Conservation (phyloP, 1,284 basidiomycete species). For the Agaricales sp. region DNA sequence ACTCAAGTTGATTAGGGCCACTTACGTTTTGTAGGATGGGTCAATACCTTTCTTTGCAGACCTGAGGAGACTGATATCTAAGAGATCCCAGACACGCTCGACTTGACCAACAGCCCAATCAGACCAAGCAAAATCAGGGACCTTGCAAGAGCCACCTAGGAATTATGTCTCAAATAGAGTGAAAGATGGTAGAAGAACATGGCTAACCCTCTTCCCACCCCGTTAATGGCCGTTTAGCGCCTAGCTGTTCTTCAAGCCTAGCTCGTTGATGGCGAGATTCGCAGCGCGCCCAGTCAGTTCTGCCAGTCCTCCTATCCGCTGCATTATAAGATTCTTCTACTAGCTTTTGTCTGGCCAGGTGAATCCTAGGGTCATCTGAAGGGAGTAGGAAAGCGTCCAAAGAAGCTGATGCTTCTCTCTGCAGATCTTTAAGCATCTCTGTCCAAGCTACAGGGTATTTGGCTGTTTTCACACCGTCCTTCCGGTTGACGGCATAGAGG, state of each 20-base stretch:
- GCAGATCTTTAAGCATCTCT: constrained; percentile 50
- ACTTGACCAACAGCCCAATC: constrained; percentile 90
- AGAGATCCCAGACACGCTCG: constrained; percentile 88
- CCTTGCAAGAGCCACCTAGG: constrained; percentile 75
- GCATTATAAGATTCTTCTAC: constrained; percentile 54
- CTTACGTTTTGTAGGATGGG: constrained; percentile 79
- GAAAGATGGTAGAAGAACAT: not conserved
- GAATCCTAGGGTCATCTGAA: constrained; percentile 85
- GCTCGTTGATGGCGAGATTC: constrained; percentile 88
- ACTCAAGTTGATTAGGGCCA: constrained; percentile 1
- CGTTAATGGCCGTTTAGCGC: constrained; percentile 79
- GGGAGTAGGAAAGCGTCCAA: constrained; percentile 89
- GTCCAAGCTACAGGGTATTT: constrained; percentile 66
- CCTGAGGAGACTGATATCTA: constrained; percentile 85
- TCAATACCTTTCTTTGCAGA: constrained; percentile 76
- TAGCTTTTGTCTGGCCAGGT: constrained; percentile 79
- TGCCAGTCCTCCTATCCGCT: constrained; percentile 52
- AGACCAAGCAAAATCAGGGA: constrained; percentile 88
- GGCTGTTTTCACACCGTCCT: constrained; percentile 24
- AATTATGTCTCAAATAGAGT: constrained; percentile 5
- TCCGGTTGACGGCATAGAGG: constrained; percentile 65
- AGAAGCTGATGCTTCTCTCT: constrained; percentile 81
- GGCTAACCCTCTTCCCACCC: constrained; percentile 83
- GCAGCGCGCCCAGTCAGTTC: constrained; percentile 88
- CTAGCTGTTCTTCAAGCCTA: constrained; percentile 75